These are phyloP conservation scores for Monascus purpureus DNA, from an alignment of 495 filamentous ascomycete genomes.

Conservation along the genomic window DNA sequence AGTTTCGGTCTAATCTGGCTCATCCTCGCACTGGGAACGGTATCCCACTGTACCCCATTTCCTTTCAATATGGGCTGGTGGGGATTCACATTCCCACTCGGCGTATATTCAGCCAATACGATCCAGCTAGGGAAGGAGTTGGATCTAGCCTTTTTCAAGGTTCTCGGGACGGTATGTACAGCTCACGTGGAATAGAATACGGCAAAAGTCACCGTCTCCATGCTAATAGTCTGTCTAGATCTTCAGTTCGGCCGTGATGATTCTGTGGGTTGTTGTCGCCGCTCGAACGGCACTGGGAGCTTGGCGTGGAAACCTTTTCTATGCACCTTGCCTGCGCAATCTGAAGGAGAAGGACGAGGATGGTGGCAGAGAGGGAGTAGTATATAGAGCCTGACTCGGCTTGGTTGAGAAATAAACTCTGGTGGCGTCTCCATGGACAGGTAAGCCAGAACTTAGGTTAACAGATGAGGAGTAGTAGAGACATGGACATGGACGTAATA, in stretches of 20 bases:
- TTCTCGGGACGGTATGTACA: slow-evolving; percentile 29
- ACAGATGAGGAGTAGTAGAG: too few species aligned
- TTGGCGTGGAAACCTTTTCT: slow-evolving; percentile 27
- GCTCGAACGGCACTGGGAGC: slow-evolving; percentile 22
- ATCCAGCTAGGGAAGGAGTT: slow-evolving; percentile 30
- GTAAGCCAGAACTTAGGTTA: too few species aligned
- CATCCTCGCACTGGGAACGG: slow-evolving; percentile 29
- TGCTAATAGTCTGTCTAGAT: too few species aligned
- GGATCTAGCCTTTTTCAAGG: slow-evolving; percentile 33
- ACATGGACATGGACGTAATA: too few species aligned
- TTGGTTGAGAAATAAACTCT: too few species aligned
- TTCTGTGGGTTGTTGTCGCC: slow-evolving; percentile 31
- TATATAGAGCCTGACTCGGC: too few species aligned
- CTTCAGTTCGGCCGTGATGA: slow-evolving; percentile 20
- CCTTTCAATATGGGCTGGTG: slow-evolving; percentile 54
- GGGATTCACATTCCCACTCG: slow-evolving; percentile 46
- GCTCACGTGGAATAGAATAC: background rate
- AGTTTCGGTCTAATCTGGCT: slow-evolving; percentile 37
- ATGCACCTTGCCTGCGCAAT: slow-evolving; percentile 34
- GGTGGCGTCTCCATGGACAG: too few species aligned
- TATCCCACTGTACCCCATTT: slow-evolving; percentile 24
- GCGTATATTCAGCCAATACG: slow-evolving; percentile 38
- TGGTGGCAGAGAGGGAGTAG: background rate
- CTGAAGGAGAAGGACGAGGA: slow-evolving; percentile 13
- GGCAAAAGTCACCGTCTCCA: background rate